phyloP scores from a whole-genome alignment of 2,329 filamentous ascomycete species.

The Scortechinia acanthostroma region DNA sequence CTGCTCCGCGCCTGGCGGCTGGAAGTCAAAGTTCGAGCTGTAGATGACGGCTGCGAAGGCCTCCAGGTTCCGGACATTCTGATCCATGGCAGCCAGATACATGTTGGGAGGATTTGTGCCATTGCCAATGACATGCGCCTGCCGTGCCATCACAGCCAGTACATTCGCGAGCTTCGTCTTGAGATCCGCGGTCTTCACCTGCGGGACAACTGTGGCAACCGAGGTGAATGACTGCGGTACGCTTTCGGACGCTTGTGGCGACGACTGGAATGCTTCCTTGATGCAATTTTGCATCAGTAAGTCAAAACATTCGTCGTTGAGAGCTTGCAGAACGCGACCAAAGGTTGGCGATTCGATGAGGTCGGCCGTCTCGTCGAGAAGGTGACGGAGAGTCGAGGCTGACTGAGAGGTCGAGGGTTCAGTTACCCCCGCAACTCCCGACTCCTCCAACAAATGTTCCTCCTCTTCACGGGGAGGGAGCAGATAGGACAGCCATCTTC shows the following conservation, averaged over 20 bases:
- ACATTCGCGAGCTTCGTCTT: slow-evolving; percentile 65
- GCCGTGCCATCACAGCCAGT: slow-evolving; percentile 79
- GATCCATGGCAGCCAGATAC: slow-evolving; percentile 70
- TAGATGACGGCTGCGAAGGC: slow-evolving; percentile 84
- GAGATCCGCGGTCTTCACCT: background rate
- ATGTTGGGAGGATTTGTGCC: slow-evolving; percentile 55
- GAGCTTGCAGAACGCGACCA: slow-evolving; percentile 73
- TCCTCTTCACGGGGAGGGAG: slow-evolving; percentile 76
- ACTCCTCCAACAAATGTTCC: slow-evolving; percentile 76
- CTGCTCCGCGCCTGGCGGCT: slow-evolving; percentile 42
- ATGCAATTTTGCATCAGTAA: slow-evolving; percentile 80
- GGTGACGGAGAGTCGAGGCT: slow-evolving; percentile 62
- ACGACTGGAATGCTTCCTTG: slow-evolving; percentile 67
- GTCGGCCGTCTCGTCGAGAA: slow-evolving; percentile 93
- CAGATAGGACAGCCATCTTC: slow-evolving; percentile 70
- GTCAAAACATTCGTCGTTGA: slow-evolving; percentile 83
- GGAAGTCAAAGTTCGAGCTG: slow-evolving; percentile 72
- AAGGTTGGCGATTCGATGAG: slow-evolving; percentile 91
- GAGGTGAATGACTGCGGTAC: slow-evolving; percentile 7
- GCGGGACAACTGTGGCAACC: slow-evolving; percentile 9
- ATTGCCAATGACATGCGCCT: slow-evolving; percentile 82
- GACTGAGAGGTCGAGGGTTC: slow-evolving; percentile 31
- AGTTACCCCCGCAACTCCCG: slow-evolving; percentile 60
- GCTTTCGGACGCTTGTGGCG: slow-evolving; percentile 17
- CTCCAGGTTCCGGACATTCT: slow-evolving; percentile 63